Evolutionary conservation across 129 eudicot genomes (phyloP), one percentile per base, ranked within the genome.

Genomic region (Erigeron canadensis): DNA sequence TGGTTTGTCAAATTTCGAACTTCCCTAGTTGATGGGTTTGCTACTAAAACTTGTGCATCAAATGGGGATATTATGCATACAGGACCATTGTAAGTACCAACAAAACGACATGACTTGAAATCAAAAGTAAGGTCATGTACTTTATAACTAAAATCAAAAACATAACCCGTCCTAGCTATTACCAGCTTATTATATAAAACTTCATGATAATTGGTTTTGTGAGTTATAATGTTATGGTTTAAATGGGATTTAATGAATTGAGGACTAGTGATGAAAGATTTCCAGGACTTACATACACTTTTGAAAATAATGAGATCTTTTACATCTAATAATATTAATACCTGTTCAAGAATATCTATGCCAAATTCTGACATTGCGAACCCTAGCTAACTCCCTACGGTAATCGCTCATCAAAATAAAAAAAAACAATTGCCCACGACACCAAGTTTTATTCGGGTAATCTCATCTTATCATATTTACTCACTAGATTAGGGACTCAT

Each of bases 71-170:
- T 64, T 16, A 64, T 64, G 37, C 69, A 64, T n/a, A 64, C 15
- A 9, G 42, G 37, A 34, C 69, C 70, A 42, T 16, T 40, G 51
- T 15, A 65, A 65, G 51, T 41, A 43, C 70, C 54, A 65, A 65
- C 4, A 57, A 57, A 18, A 17, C 12, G 23, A 57, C 39, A 10
- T 3, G 19, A 9, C 23, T 21, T 21, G 39, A 21, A 57, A 57
- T 21, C 13, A 57, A 57, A 19, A 57, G 6, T 57, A 5, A 57
- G 11, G 39, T 21, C 34, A 23, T 21, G 10, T 18, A 21, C 4
- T 10, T 57, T 9, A 57, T 23, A 21, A 1, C 63, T 21, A 57
- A 57, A 57, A 10, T 57, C 8, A 57, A 57, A 57, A 13, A 7
- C 38, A 12, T 7, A 21, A n/a, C 21, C 9, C 19, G 21, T 11